Evolutionary conservation across 495 filamentous ascomycete species (phyloP).

Genomic region (Trichoderma orchidacearum): DNA sequence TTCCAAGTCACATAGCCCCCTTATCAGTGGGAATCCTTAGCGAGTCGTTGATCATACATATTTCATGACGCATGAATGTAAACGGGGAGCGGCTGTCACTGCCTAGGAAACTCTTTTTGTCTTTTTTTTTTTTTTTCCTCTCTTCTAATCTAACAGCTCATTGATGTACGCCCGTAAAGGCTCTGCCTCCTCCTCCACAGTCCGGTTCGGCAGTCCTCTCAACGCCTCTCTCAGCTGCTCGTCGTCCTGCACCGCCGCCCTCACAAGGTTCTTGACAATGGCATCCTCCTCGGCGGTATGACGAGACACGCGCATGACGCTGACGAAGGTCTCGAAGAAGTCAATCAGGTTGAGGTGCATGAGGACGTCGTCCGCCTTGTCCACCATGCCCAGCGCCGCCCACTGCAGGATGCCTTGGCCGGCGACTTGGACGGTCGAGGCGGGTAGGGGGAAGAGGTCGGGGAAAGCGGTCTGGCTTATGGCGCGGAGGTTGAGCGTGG

Average conservation of each 20-base stretch:
- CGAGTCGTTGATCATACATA: too few species aligned
- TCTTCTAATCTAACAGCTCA: slow-evolving; percentile 10
- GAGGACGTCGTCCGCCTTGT: slow-evolving; percentile 52
- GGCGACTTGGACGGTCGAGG: slow-evolving; percentile 8
- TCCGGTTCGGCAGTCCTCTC: slow-evolving; percentile 25
- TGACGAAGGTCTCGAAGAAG: slow-evolving; percentile 57
- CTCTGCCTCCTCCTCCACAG: slow-evolving; percentile 28
- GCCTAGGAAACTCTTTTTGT: not conserved
- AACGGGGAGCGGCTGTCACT: too few species aligned
- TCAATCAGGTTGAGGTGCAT: slow-evolving; percentile 71
- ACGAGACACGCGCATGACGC: slow-evolving; percentile 33
- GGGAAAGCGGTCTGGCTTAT: slow-evolving; percentile 44
- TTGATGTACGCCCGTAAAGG: slow-evolving; percentile 22
- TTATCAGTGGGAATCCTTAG: too few species aligned
- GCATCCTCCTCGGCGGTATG: slow-evolving; percentile 23
- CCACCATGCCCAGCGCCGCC: slow-evolving; percentile 57
- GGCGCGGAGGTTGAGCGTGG: slow-evolving; percentile 46
- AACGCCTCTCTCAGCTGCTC: slow-evolving; percentile 23
- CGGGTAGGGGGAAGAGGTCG: slow-evolving; percentile 14
- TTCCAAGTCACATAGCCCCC: too few species aligned
- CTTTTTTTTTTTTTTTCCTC: too few species aligned
- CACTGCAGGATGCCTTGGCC: slow-evolving; percentile 57
- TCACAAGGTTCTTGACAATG: slow-evolving; percentile 21
- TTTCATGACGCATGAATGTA: too few species aligned
- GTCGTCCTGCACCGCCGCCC: slow-evolving; percentile 24